These are phyloP conservation scores for Plasmodium coatneyi DNA, from an alignment of 169 alveolate genomes.

Conservation along the genomic window DNA sequence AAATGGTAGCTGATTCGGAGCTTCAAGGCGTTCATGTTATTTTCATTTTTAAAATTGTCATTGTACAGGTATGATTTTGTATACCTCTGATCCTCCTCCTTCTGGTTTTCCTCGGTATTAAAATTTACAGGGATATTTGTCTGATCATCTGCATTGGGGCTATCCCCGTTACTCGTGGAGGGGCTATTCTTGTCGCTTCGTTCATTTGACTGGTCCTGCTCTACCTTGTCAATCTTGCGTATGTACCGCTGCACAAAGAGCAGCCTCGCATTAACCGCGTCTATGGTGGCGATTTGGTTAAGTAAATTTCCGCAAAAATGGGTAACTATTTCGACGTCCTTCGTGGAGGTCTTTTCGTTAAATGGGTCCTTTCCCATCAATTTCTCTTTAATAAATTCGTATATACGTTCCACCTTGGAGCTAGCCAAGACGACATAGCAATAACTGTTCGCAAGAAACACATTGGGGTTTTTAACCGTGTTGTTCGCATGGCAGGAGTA, in stretches of 20 bases:
- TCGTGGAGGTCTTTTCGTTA: constrained; percentile 39
- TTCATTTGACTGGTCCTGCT: background rate
- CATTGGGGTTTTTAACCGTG: constrained; percentile 1
- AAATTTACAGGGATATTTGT: background rate
- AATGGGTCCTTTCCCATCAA: constrained; percentile 5
- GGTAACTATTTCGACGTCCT: constrained; percentile 55
- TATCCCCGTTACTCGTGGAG: background rate
- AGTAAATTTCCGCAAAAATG: constrained; percentile 73
- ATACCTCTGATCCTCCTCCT: background rate
- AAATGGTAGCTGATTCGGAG: constrained; percentile 40
- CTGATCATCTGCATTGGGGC: background rate
- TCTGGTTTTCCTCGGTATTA: background rate
- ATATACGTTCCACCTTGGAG: constrained; percentile 17
- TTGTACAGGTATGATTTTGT: background rate
- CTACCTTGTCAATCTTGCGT: background rate
- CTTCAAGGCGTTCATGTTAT: background rate
- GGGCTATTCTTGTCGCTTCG: background rate
- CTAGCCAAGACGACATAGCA: constrained; percentile 72
- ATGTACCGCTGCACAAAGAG: constrained; percentile 67
- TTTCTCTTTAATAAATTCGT: constrained; percentile 36
- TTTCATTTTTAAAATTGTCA: constrained; percentile 8
- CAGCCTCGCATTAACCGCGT: constrained; percentile 31
- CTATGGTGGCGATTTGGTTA: constrained; percentile 65
- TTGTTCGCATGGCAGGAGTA: constrained; percentile 64
- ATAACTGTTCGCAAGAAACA: constrained; percentile 27